These are phyloP conservation scores for Adansonia grandidieri DNA, from an alignment of 441 rosid genomes.

Conservation along the genomic window DNA sequence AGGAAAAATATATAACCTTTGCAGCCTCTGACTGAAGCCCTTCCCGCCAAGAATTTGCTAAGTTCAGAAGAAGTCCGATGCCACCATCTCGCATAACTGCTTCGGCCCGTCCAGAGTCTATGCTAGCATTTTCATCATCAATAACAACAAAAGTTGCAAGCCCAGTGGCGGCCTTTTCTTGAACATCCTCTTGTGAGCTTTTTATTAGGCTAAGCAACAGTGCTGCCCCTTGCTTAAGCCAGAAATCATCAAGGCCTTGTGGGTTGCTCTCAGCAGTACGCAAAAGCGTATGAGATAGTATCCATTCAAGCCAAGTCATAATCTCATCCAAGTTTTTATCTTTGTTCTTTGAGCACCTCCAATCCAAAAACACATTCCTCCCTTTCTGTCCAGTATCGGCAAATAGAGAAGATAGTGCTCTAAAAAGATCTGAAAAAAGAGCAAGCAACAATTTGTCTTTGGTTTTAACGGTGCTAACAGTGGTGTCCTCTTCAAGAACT, in stretches of 20 bases:
- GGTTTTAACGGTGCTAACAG: conserved; percentile 47
- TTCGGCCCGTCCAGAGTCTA: conserved; percentile 93
- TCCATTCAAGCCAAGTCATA: conserved; percentile 91
- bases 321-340: conserved; percentile 61
- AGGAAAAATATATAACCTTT: conserved; percentile 50
- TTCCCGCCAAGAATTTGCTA: conserved; percentile 93
- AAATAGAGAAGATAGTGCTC: conserved; percentile 67
- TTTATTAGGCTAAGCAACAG: conserved; percentile 82
- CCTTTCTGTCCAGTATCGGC: conserved; percentile 58
- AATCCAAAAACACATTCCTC: conserved; percentile 57
- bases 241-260: conserved; percentile 76
- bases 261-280: conserved; percentile 88
- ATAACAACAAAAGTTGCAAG: conserved; percentile 95
- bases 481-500: conserved; percentile 67
- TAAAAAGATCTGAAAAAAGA: conserved; percentile 62
- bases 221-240: conserved; percentile 93
- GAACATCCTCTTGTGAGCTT: conserved; percentile 94
- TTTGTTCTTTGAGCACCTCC: conserved; percentile 60
- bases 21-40: conserved; percentile 98
- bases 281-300: conserved; percentile 79
- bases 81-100: conserved; percentile 95
- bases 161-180: conserved; percentile 93
- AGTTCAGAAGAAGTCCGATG: conserved; percentile 77
- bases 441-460: conserved; percentile 72
- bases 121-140: conserved; percentile 95